Evolutionary conservation across 495 filamentous ascomycete genomes (phyloP), one percentile per base, ranked within the genome.

Genomic region (Viridothelium virens): DNA sequence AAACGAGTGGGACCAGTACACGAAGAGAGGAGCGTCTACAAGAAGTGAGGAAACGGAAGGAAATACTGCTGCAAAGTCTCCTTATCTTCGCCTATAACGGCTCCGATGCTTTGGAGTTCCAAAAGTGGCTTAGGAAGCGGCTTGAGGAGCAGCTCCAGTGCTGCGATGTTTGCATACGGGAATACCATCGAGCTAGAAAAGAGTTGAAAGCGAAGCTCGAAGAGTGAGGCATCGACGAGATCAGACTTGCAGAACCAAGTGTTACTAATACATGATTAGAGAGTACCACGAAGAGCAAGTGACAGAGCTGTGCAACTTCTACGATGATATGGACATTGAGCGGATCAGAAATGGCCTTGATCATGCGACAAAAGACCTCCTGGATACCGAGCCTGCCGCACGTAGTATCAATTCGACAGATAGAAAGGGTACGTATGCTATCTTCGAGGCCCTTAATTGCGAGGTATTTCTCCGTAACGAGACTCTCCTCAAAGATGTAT

Each of bases 81-180:
- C 82, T 86, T 34, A 83, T 94, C 41, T 76, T 94, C 46, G 87
- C 86, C 7, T 87, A 86, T 65, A 82, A 82, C 36, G 78, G 82
- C 46, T 84, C 87, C 12, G 83, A 85, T 56, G 85, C 87, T 0
- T 82, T 81, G 39, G 75, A 79, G 39, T 80, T 86, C 70, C 81
- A 87, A 62, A 73, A 77, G 53, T 85, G 86, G 73, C 83, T 92
- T 56, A 80, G 77, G 68, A 69, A 73, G n/a, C 79, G 77, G 38
- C 69, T 88, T 41, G 79, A 84, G 59, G 74, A 76, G 2, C 76
- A 84, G 34, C 78, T 97, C 46, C 83, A 78, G 37, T 83, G 78
- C 44, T 97, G 92, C 77, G 88, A 95, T 69, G 79, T 84, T 48
- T 97, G 92, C 74, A 86, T 91, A 66, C 84, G 84, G 46, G 84